Conservation (phyloP, 148 eudicot species). For the Camellia lanceoleosa region DNA sequence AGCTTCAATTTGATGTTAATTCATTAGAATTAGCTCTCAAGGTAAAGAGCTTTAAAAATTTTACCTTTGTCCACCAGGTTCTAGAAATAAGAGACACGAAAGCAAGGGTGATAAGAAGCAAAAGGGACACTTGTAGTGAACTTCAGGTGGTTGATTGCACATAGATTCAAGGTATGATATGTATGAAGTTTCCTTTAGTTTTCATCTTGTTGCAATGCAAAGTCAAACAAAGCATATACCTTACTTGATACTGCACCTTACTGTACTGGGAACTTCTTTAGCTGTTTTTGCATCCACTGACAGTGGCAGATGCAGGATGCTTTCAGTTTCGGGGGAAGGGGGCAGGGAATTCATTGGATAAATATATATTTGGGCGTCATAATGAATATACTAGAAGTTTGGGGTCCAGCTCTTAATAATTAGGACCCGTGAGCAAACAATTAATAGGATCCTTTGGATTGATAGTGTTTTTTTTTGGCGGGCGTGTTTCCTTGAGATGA, state of each 20-base stretch:
- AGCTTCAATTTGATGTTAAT: constrained; percentile 7
- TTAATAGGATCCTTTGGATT: too few relatives aligned
- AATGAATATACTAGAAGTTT: too few relatives aligned
- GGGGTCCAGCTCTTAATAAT: too few relatives aligned
- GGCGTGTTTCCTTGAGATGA: too few relatives aligned
- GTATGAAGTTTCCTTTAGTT: constrained; percentile 1
- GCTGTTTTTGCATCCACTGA: neutral
- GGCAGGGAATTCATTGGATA: too few relatives aligned
- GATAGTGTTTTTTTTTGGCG: too few relatives aligned
- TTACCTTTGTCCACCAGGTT: constrained; percentile 46
- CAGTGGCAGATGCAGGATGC: too few relatives aligned
- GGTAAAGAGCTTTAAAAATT: neutral
- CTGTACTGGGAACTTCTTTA: neutral
- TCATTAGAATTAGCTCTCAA: neutral
- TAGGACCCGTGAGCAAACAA: too few relatives aligned
- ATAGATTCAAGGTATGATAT: constrained; percentile 30
- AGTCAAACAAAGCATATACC: neutral
- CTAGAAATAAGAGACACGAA: constrained; percentile 66
- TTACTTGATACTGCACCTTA: neutral
- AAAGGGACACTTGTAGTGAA: constrained; percentile 45
- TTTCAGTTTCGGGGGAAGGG: too few relatives aligned
- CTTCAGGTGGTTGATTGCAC: constrained; percentile 62
- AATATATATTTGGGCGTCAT: too few relatives aligned
- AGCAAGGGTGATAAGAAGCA: constrained; percentile 71
- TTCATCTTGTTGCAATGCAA: neutral